Evolutionary conservation across 1,139 yeast species (phyloP).

Genomic region (Taphrina deformans): DNA sequence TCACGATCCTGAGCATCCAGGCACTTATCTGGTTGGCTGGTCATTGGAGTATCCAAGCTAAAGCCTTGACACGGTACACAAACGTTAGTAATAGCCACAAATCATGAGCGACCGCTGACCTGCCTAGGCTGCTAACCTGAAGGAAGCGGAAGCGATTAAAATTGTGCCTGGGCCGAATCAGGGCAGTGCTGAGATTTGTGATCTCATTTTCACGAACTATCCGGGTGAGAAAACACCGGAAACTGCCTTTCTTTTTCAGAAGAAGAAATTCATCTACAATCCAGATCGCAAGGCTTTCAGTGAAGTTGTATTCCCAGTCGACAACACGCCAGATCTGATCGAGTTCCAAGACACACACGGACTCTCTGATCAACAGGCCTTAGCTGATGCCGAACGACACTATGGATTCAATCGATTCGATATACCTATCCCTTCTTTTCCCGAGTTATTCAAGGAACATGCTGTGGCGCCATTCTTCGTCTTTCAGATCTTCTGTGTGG

Average conservation of each 20-base stretch:
- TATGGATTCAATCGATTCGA: conserved; percentile 88
- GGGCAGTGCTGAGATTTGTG: conserved; percentile 80
- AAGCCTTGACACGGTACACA: conserved; percentile 68
- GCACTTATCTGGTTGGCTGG: conserved; percentile 83
- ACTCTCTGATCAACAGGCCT: conserved; percentile 51
- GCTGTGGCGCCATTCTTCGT: conserved; percentile 98
- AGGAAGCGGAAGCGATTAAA: conserved; percentile 53
- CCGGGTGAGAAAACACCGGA: conserved; percentile 59
- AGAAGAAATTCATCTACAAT: conserved; percentile 81
- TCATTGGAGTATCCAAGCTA: conserved; percentile 83
- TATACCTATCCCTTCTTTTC: conserved; percentile 89
- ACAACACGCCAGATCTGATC: conserved; percentile 59
- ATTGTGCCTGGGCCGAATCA: conserved; percentile 80
- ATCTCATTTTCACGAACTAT: conserved; percentile 35
- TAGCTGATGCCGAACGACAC: conserved; percentile 57
- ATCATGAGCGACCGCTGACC: neutral
- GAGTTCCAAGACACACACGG: conserved; percentile 67
- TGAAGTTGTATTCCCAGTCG: conserved; percentile 80
- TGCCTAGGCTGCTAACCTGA: conserved; percentile 40
- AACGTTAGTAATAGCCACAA: conserved; percentile 32
- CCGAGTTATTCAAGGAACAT: conserved; percentile 91
- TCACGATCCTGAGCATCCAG: conserved; percentile 71
- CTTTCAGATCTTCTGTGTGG: conserved; percentile 93
- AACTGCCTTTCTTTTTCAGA: conserved; percentile 79
- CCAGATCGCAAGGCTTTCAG: conserved; percentile 57